Base-by-base conservation (phyloP, 2,329 filamentous ascomycete species). In the Truncatella angustata region DNA sequence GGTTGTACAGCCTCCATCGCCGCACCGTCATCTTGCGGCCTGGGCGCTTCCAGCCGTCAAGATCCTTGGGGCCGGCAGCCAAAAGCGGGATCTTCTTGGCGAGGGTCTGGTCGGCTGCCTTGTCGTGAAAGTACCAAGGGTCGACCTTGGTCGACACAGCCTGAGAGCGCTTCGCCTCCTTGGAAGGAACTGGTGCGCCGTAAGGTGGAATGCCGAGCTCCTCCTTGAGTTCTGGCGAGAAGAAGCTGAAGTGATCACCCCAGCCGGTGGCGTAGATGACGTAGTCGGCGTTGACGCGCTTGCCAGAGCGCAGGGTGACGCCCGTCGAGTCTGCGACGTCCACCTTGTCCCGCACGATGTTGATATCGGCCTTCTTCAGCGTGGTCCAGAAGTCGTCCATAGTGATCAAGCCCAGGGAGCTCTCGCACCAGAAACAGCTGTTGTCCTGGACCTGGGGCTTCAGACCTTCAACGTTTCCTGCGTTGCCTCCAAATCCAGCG, bases 231-330 rank as follows among this genome's bases (percentile, higher is more conserved):
- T 50, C 50, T 2, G 50, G 34, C 20, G 48, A 48, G 32, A 62
- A 62, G 18, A 58, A 46, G 44, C 37, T 49, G 23, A 60, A 60
- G 49, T 58, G 51, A 32, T 61, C 52, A 11, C 50, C 53, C 56
- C 56, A 61, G 28, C 58, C 58, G 11, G 59, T 62, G 45, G 52
- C 56, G n/a, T 52, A 47, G 18, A 60, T 50, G 18, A 54, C 49
- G 24, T 36, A 48, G 44, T 62, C 57, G n/a, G 54, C 47, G 20
- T 37, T 24, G n/a, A 59, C 39, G 23, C 40, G 26, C 6, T 28
- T 32, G 34, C 57, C 57, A 5, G 52, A 53, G 16, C 39, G 34
- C 28, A 60, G 46, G 14, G 32, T 12, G n/a, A 53, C 50, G 3
- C 30, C 45, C 18, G 48, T 39, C 12, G 34, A 26, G 23, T 56